phyloP scores from a whole-genome alignment of 257 asterid genomes.

The Mitragyna speciosa region DNA sequence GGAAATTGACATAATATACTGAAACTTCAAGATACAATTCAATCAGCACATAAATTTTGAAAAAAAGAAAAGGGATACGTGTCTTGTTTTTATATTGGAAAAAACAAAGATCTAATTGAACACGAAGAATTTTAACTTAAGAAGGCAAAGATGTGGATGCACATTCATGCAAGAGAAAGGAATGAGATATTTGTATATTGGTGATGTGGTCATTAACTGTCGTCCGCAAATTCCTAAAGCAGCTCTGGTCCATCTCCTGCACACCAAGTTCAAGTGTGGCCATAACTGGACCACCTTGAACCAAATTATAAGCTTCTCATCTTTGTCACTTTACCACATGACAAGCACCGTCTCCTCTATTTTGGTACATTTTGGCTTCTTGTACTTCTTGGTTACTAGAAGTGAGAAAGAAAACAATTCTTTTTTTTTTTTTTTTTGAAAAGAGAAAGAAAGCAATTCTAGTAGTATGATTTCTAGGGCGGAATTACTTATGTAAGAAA shows the following conservation, averaged over 20 bases:
- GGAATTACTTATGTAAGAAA: no score
- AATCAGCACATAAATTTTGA: not conserved
- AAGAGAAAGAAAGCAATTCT: not conserved
- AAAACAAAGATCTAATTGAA: not conserved
- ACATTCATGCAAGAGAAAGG: not conserved
- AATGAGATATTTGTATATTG: conserved; percentile 26
- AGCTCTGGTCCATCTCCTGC: not conserved
- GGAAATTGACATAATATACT: not conserved
- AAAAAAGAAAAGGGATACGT: not conserved
- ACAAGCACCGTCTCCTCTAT: not conserved
- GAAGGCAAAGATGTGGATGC: conserved; percentile 30
- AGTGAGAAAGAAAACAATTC: not conserved
- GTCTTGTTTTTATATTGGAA: not conserved
- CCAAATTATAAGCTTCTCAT: not conserved
- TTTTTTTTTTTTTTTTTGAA: not conserved
- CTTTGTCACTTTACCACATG: not conserved
- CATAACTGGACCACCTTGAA: not conserved
- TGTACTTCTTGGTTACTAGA: not conserved
- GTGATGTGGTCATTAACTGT: conserved; percentile 16
- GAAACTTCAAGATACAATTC: not conserved
- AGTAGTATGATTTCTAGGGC: no score
- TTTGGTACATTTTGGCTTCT: not conserved
- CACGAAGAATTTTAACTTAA: not conserved
- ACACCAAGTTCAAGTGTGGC: not conserved
- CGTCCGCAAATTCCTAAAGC: conserved; percentile 17